phyloP scores from a whole-genome alignment of 2,329 filamentous ascomycete species.

The Fusarium sp. region DNA sequence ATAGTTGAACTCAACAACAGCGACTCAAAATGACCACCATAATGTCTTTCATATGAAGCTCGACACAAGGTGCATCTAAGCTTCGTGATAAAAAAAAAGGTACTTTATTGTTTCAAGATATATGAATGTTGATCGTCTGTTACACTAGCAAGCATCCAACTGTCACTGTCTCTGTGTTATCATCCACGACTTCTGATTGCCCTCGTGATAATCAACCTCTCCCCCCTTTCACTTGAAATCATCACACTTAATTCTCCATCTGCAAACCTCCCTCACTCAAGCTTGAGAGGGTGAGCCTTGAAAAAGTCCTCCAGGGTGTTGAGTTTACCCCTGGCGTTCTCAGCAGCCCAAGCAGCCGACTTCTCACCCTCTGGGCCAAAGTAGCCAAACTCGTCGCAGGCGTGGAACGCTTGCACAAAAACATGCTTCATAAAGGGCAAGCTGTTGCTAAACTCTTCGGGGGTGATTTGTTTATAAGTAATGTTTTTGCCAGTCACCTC shows the following conservation, averaged over 20 bases:
- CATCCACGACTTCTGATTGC: neutral
- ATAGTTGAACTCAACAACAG: no score
- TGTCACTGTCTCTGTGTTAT: neutral
- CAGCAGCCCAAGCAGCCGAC: slow-evolving; percentile 34
- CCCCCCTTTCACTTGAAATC: neutral
- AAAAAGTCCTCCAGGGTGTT: slow-evolving; percentile 38
- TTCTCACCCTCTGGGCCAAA: slow-evolving; percentile 32
- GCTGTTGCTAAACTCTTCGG: slow-evolving; percentile 29
- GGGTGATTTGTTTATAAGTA: slow-evolving; percentile 32
- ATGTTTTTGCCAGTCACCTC: slow-evolving; percentile 52
- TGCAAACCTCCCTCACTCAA: slow-evolving; percentile 1
- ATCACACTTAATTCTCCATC: neutral
- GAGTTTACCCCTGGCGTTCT: slow-evolving; percentile 34
- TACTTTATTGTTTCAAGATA: no score
- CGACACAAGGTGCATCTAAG: no score
- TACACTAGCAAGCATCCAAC: no score
- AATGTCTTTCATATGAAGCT: no score
- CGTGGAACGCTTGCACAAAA: slow-evolving; percentile 12
- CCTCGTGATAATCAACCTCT: neutral
- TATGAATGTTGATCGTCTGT: no score
- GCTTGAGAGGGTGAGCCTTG: slow-evolving; percentile 17
- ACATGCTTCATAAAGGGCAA: slow-evolving; percentile 24
- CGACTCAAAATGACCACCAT: no score
- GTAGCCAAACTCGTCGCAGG: slow-evolving; percentile 37
- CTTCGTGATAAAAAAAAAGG: no score